Percentiles rank a stretch among this genome's conserved stretches.
These are phyloP conservation scores for Saccharomycodes ludwigii DNA, from an alignment of 805 yeast genomes.

Conservation along the genomic window DNA sequence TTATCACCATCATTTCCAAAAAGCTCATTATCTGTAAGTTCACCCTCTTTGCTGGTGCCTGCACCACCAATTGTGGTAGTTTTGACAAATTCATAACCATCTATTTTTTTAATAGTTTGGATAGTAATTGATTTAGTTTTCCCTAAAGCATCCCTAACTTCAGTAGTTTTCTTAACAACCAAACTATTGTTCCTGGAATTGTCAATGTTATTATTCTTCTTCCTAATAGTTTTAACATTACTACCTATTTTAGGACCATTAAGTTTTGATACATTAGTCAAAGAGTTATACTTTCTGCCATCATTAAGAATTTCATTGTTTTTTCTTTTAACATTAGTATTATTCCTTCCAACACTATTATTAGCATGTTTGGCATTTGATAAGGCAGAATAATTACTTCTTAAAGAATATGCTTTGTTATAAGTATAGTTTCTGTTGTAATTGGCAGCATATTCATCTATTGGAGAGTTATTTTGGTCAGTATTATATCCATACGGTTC, in stretches of 20 bases:
- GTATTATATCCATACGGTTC: not conserved
- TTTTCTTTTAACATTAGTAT: not conserved
- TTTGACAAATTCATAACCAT: no score
- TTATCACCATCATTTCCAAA: constrained; percentile 1
- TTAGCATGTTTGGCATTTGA: no score
- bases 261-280: not conserved
- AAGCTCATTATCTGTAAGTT: no score
- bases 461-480: not conserved
- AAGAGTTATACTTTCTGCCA: not conserved
- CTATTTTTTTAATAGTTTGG: constrained; percentile 36
- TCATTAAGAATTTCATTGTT: not conserved
- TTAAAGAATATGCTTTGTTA: no score
- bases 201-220: not conserved
- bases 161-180: constrained; percentile 36
- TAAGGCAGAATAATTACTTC: no score
- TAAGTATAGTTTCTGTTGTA: no score
- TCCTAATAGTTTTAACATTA: not conserved
- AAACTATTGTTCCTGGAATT: constrained; percentile 17
- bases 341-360: no score
- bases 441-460: constrained; percentile 1
- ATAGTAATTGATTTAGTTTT: constrained; percentile 44
- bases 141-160: constrained; percentile 37
- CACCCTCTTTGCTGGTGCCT: no score
- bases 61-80: no score
- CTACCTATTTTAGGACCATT: not conserved